Percentiles rank a stretch among this genome's conserved stretches.
phyloP scores from a whole-genome alignment of 208 protist genomes.

The Crithidia thermophila region DNA sequence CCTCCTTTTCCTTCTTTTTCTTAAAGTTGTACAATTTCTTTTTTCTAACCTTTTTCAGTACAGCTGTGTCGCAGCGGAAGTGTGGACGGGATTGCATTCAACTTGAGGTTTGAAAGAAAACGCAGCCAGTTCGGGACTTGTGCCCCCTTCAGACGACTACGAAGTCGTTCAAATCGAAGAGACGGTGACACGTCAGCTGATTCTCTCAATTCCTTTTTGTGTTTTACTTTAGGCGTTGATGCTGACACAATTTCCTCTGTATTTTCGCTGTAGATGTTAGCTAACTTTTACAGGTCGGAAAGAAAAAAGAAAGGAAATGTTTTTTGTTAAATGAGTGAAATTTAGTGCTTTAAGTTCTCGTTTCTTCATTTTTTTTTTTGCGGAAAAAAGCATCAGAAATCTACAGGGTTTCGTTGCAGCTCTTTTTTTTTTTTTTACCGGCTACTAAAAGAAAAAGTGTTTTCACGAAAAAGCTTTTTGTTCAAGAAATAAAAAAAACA shows the following conservation, averaged over 20 bases:
- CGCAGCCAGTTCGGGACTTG: constrained; percentile 2
- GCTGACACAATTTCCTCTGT: too few relatives aligned
- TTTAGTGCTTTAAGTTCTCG: not conserved
- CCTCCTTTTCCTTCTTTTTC: constrained; percentile 4
- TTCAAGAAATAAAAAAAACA: constrained; percentile 3
- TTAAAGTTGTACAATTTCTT: not conserved
- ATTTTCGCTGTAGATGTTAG: too few relatives aligned
- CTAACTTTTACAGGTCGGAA: too few relatives aligned
- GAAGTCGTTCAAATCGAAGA: too few relatives aligned
- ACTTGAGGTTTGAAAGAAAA: not conserved
- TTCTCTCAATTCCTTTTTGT: not conserved
- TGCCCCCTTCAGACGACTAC: too few relatives aligned
- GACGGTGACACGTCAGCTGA: too few relatives aligned
- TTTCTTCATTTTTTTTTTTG: constrained; percentile 12
- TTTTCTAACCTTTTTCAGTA: constrained; percentile 3
- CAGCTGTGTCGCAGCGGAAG: not conserved
- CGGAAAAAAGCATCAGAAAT: constrained; percentile 2
- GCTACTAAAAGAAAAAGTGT: constrained; percentile 5
- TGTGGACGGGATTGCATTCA: not conserved
- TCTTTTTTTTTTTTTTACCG: constrained; percentile 12
- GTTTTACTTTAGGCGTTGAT: not conserved
- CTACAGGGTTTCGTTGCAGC: constrained; percentile 19
- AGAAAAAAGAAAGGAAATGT: constrained; percentile 10
- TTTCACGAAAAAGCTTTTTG: constrained; percentile 1
- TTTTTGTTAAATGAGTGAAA: not conserved